Conservation (phyloP, 164 flowering plant species). For the Vitis rupestris region DNA sequence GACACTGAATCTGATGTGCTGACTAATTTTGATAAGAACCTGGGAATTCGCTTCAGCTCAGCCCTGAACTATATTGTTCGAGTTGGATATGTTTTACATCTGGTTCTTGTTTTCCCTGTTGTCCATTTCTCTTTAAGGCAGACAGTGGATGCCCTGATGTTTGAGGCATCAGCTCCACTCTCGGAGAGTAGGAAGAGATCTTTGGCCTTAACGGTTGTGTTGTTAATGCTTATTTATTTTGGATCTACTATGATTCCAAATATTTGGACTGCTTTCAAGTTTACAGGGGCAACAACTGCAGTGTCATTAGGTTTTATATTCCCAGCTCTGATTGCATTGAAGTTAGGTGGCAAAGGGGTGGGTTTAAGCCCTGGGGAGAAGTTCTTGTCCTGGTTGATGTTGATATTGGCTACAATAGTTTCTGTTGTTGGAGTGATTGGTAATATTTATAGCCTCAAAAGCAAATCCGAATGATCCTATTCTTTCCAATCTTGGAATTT, state of each 20-base stretch:
- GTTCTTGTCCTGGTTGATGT: slow-evolving; percentile 67
- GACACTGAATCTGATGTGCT: slow-evolving; percentile 85
- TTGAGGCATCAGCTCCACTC: slow-evolving; percentile 62
- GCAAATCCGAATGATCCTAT: slow-evolving; percentile 35
- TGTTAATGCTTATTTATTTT: slow-evolving; percentile 60
- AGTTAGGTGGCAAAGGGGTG: slow-evolving; percentile 44
- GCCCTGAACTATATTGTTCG: slow-evolving; percentile 76
- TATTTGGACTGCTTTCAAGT: slow-evolving; percentile 97
- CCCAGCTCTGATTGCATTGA: slow-evolving; percentile 78
- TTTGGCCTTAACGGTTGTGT: slow-evolving; percentile 50
- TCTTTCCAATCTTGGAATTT: background rate
- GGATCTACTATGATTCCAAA: slow-evolving; percentile 90
- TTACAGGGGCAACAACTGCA: slow-evolving; percentile 96
- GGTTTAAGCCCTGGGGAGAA: slow-evolving; percentile 41
- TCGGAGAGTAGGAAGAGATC: slow-evolving; percentile 83
- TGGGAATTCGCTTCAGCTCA: slow-evolving; percentile 78
- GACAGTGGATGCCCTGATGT: slow-evolving; percentile 77
- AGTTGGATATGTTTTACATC: slow-evolving; percentile 81
- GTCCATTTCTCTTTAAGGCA: slow-evolving; percentile 90
- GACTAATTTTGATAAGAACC: slow-evolving; percentile 83
- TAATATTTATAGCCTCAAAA: slow-evolving; percentile 61
- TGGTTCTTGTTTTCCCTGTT: slow-evolving; percentile 92
- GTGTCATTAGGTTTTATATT: slow-evolving; percentile 90
- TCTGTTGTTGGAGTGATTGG: slow-evolving; percentile 77
- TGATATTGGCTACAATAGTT: slow-evolving; percentile 66